A percentile compares a stretch with the other conserved stretches of the same genome.
Evolutionary conservation across 176 grass and related monocot genomes (phyloP).

Genomic region (Rhynchospora tenuis): DNA sequence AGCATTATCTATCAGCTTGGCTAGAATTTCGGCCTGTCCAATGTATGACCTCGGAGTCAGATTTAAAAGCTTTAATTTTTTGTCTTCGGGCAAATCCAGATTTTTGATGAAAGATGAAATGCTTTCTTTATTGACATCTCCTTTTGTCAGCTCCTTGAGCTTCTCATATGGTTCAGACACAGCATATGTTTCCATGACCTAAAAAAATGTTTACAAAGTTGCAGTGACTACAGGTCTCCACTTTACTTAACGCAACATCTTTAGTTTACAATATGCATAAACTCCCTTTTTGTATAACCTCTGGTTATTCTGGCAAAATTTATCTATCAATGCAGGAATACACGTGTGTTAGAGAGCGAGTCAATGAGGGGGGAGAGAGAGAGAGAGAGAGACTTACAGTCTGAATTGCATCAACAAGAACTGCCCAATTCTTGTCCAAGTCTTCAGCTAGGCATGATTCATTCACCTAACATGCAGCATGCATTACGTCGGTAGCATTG

Average conservation of each 20-base stretch:
- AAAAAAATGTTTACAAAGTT: background rate
- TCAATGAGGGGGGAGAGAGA: too few relatives aligned
- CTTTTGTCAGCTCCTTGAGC: constrained; percentile 77
- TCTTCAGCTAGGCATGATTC: constrained; percentile 54
- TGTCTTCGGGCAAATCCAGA: constrained; percentile 53
- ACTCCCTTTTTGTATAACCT: too few relatives aligned
- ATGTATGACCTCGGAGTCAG: constrained; percentile 66
- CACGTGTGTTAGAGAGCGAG: background rate
- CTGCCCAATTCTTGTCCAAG: constrained; percentile 78
- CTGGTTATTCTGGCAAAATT: too few relatives aligned
- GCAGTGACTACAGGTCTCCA: too few relatives aligned
- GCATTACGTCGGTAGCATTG: background rate
- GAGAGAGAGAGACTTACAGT: constrained; percentile 30
- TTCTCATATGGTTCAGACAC: constrained; percentile 79
- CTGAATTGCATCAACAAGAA: constrained; percentile 83
- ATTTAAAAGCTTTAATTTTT: constrained; percentile 35
- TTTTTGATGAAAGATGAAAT: constrained; percentile 54
- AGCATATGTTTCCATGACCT: constrained; percentile 87
- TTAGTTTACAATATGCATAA: too few relatives aligned
- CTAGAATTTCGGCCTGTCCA: constrained; percentile 60
- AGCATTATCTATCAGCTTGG: constrained; percentile 40
- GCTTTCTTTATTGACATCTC: constrained; percentile 74
- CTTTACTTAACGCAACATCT: too few relatives aligned
- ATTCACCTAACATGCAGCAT: constrained; percentile 44
- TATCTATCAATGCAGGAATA: too few relatives aligned